Base-by-base conservation (phyloP, 495 filamentous ascomycete genomes). In the Hypoxylon cercidicola region DNA sequence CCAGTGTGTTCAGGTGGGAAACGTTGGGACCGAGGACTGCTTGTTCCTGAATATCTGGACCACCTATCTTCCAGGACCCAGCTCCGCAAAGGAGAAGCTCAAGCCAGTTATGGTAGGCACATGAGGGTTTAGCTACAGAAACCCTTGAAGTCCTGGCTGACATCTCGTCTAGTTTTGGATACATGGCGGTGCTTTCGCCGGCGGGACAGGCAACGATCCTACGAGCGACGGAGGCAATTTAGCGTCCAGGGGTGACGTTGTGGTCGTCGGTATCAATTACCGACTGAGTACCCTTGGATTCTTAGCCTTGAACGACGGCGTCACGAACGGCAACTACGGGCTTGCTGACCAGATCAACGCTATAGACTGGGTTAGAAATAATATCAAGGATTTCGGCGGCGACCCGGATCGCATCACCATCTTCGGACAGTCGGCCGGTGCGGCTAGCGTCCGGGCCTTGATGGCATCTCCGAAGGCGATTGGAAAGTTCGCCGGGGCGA, bases 241-340 rank as follows among this genome's bases (percentile, higher is more conserved):
- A 16, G 73, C 68, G 63, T 73, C 88, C 41, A 78, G 85, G 10
- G 81, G 81, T 16, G 81, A 88, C 60, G 79, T 85, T 35, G 82
- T 91, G 16, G 66, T 87, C 12, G 82, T 91, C 15, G 82, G 84
- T 62, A 84, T 89, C 57, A 87, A 87, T 72, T 92, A 92, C 64
- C 84, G 89, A 5, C 70, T 90, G 9, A 79, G 76, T 4, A 79
- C 87, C 1, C 82, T 91, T 13, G 89, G 89, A 6, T 91, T 89
- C 55, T 66, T 81, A 8, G 78, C 78, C 0, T 67, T 80, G 20
- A 62, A 77, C 2, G 77, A 81, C 55, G 74, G 76, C 67, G 77
- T 67, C 35, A 84, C 75, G 10, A 85, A 81, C 49, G 84, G 84
- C 6, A 87, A 87, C 50, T 87, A 77, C 62, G 82, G 84, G 1